Evolutionary conservation across 805 yeast genomes (phyloP), one percentile per base, ranked within the genome.

Genomic region (Candida glaebosa): DNA sequence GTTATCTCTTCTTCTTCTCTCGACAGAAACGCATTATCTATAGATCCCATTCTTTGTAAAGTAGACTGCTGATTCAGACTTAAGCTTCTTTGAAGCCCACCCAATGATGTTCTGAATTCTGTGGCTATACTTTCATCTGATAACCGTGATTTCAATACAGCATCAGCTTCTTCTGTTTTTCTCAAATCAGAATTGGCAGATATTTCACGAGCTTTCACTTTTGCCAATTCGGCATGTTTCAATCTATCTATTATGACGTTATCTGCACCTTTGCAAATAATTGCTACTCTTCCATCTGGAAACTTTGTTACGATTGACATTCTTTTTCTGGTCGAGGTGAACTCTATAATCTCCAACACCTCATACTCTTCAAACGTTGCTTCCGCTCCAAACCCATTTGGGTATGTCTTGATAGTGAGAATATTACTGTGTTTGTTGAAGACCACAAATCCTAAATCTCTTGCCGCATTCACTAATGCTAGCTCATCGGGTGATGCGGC

Each of bases 401-500:
- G 97, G 57, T 84, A 93, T 0, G 88, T 78, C 50, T 90, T 82
- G 17, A 93, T 64, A 0, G 82, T 76, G 35, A 93, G 58, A 1
- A 65, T 60, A 43, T 75, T 76, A 35, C 78, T 79, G 45, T 78
- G 78, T 41, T 85, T 78, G 44, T 87, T 88, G 42, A 69, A 73
- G 5, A 90, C 85, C n/a, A 90, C 81, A 59, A 73, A 93, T 0
- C 99, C 99, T 72, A 93, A 73, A 56, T 93, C 99, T 50, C 96
- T 75, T 0, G 99, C 99, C 1, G 98, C 99, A 35, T 84, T 79
- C 2, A 93, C 91, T 22, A 93, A 67, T 0, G 99, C 99, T 38
- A 90, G 64, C 59, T 93, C 99, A 63, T 93, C 99, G 0, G 99
- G 99, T 0, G 97, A 90, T 0, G 98, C 81, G 0, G 98, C 87